These are phyloP conservation scores for Chlorella sp. DNA, from an alignment of 139 green algal species.

Conservation along the genomic window DNA sequence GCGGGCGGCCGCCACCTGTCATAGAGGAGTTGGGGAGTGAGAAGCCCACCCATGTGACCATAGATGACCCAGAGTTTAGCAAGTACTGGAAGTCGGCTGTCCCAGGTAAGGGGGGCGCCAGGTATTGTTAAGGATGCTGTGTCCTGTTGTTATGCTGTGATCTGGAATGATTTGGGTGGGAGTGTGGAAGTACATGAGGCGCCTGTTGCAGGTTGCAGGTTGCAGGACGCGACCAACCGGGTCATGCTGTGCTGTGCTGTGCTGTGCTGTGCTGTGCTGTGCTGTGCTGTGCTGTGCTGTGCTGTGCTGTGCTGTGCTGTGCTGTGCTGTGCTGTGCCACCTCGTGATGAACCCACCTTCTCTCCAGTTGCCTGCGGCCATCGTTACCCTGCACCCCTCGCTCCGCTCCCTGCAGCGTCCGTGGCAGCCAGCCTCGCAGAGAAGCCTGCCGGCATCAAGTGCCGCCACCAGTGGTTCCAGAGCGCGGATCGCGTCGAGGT, in stretches of 20 bases:
- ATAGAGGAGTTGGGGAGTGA: conserved; percentile 11
- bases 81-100: conserved; percentile 46
- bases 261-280: too few species aligned
- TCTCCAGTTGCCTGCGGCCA: not conserved
- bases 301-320: too few species aligned
- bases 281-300: too few species aligned
- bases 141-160: not conserved
- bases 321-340: too few species aligned
- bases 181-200: too few species aligned
- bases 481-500: conserved; percentile 46
- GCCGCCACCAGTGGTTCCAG: conserved; percentile 90
- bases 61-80: conserved; percentile 46
- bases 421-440: not conserved
- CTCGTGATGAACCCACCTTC: too few species aligned
- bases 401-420: not conserved
- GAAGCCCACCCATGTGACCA: not conserved
- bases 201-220: too few species aligned
- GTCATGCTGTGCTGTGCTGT: too few species aligned
- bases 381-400: not conserved
- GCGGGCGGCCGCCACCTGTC: not conserved
- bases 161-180: too few species aligned
- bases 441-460: conserved; percentile 27
- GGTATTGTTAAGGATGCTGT: not conserved
- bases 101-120: not conserved
- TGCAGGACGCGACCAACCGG: too few species aligned